Conservation (phyloP, 768 basidiomycete genomes). For the Tulasnella calospora region DNA sequence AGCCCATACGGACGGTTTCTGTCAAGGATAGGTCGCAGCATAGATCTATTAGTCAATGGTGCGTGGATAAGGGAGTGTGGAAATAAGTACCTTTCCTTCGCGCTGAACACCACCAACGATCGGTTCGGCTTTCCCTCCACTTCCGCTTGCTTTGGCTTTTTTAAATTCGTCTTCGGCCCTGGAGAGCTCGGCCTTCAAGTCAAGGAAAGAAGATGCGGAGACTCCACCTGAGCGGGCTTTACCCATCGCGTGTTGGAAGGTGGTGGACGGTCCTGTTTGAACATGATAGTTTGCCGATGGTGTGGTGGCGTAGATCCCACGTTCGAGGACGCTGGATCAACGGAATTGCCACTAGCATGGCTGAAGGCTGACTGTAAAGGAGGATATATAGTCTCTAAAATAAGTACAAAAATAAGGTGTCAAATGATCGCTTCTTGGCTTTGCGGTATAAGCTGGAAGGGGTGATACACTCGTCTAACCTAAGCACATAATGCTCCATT, state of each 20-base stretch:
- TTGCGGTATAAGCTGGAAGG: neutral
- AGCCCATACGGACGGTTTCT: conserved; percentile 78
- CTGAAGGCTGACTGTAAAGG: neutral
- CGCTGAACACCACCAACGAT: conserved; percentile 59
- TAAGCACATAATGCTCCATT: neutral
- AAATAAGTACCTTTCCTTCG: conserved; percentile 57
- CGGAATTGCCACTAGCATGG: neutral
- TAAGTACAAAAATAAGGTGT: neutral
- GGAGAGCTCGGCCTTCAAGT: conserved; percentile 60
- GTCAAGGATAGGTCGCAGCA: neutral
- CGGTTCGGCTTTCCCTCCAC: conserved; percentile 36
- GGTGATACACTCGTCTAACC: neutral
- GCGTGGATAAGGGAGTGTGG: neutral
- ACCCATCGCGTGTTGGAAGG: conserved; percentile 40
- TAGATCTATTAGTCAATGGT: neutral
- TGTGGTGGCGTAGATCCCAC: neutral
- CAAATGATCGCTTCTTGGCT: neutral
- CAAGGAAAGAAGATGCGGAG: conserved; percentile 72
- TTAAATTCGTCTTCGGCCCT: conserved; percentile 57
- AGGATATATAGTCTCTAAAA: neutral
- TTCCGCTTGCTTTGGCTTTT: conserved; percentile 57
- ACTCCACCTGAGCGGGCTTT: conserved; percentile 67
- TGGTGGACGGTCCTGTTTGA: neutral
- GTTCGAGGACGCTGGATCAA: neutral
- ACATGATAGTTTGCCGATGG: neutral